A percentile compares a stretch with the other conserved stretches of the same genome.
Evolutionary conservation across 176 grass and related monocot genomes (phyloP).

Genomic region (Panicum miliaceum): DNA sequence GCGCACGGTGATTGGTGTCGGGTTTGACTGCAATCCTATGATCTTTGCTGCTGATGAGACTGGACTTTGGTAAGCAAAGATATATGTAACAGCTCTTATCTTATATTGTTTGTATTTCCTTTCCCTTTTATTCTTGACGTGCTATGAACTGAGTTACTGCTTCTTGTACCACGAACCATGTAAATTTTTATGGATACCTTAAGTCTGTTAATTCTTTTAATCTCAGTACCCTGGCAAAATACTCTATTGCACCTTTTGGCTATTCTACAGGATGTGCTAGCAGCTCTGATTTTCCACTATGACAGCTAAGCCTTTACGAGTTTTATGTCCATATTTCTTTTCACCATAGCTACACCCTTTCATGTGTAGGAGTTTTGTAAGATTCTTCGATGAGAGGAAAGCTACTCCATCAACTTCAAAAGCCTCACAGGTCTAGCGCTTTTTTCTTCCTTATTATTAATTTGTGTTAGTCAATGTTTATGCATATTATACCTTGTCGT

Average conservation of each 20-base stretch:
- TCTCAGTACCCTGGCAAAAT: conserved; percentile 2
- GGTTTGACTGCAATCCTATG: conserved; percentile 99
- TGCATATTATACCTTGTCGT: not conserved
- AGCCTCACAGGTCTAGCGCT: conserved; percentile 69
- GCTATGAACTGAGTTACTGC: conserved; percentile 8
- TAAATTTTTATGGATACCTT: conserved; percentile 10
- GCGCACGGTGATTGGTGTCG: conserved; percentile 80
- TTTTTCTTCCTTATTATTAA: not conserved
- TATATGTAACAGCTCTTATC: conserved; percentile 8
- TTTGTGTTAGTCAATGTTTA: conserved; percentile 17
- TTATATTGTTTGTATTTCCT: conserved; percentile 23
- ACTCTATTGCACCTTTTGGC: conserved; percentile 1
- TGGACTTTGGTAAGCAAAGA: conserved; percentile 84
- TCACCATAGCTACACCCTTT: conserved; percentile 29
- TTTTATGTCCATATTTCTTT: not conserved
- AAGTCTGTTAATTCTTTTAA: not conserved
- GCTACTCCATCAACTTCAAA: conserved; percentile 70
- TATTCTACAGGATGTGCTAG: conserved; percentile 4
- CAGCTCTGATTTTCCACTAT: not conserved
- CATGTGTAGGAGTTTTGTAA: conserved; percentile 75
- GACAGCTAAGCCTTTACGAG: not conserved
- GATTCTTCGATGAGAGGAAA: conserved; percentile 88
- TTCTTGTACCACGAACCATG: not conserved
- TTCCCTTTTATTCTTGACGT: conserved; percentile 15
- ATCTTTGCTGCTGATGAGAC: conserved; percentile 89